These are phyloP conservation scores for Nicotiana attenuata DNA, from an alignment of 257 asterid genomes.

Conservation along the genomic window DNA sequence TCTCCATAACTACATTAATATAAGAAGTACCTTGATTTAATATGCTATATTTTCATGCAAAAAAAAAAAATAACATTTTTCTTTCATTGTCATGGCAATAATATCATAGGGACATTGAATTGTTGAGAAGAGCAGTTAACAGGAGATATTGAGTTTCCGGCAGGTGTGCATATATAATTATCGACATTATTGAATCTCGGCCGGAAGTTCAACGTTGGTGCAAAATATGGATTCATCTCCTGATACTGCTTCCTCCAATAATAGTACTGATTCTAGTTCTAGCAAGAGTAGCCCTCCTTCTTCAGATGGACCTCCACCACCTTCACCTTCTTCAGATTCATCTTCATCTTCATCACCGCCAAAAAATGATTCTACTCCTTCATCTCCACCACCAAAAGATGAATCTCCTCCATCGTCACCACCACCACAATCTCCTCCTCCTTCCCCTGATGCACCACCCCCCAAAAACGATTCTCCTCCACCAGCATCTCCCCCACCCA, in stretches of 20 bases:
- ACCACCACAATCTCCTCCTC: conserved; percentile 16
- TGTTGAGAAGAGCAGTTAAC: conserved; percentile 9
- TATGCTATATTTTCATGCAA: neutral
- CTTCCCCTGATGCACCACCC: conserved; percentile 14
- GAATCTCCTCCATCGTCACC: conserved; percentile 13
- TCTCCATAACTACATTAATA: neutral
- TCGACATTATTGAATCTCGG: neutral
- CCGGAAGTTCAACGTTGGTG: neutral
- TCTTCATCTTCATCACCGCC: conserved; percentile 7
- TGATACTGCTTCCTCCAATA: neutral
- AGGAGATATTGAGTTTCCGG: conserved; percentile 8
- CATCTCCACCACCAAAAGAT: conserved; percentile 15
- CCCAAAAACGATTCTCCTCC: conserved; percentile 3
- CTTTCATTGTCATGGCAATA: neutral
- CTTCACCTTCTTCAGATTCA: conserved; percentile 2
- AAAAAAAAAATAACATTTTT: neutral
- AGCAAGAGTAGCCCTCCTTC: neutral
- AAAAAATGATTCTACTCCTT: conserved; percentile 6
- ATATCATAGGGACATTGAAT: neutral
- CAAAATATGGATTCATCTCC: conserved; percentile 6
- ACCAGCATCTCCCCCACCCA: conserved; percentile 8
- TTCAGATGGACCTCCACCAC: conserved; percentile 13
- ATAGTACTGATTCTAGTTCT: neutral
- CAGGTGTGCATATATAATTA: neutral
- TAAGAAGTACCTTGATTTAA: neutral